Evolutionary conservation across 257 asterid genomes (phyloP).

Genomic region (Solanum ossicruentum): DNA sequence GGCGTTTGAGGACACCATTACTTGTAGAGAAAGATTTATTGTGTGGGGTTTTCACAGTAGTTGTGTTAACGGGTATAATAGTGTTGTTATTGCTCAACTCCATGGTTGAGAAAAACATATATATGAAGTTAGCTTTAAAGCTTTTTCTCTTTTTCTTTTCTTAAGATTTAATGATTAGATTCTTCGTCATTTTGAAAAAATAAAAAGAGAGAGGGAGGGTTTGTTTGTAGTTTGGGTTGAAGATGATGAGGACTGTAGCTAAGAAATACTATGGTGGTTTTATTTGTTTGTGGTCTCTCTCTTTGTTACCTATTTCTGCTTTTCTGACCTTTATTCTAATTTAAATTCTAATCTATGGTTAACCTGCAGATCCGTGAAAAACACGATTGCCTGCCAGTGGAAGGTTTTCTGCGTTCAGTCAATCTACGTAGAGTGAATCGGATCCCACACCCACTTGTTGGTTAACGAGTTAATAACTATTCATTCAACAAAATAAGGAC

Average conservation of each 20-base stretch:
- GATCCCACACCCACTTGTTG: background rate
- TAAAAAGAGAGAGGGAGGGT: background rate
- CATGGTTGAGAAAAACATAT: constrained; percentile 39
- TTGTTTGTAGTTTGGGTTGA: constrained; percentile 5
- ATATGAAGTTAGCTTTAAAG: background rate
- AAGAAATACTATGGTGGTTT: constrained; percentile 15
- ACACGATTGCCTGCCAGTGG: too few species aligned
- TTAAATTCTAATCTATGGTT: constrained; percentile 29
- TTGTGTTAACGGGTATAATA: background rate
- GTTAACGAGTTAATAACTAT: background rate
- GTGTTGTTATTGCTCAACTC: constrained; percentile 20
- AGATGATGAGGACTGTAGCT: constrained; percentile 32
- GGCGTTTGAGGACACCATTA: constrained; percentile 87
- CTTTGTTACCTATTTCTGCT: constrained; percentile 40
- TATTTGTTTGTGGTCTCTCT: background rate
- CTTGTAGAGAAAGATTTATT: constrained; percentile 28
- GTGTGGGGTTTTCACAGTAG: constrained; percentile 44
- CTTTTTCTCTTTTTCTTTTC: background rate
- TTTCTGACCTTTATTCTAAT: constrained; percentile 35
- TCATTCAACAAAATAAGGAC: too few species aligned
- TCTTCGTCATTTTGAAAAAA: background rate
- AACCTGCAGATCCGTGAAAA: constrained; percentile 5
- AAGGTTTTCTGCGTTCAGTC: too few species aligned
- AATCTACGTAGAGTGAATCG: too few species aligned
- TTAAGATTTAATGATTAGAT: constrained; percentile 7